Evolutionary conservation across 495 filamentous ascomycete species (phyloP).

Genomic region (Neurospora africana): DNA sequence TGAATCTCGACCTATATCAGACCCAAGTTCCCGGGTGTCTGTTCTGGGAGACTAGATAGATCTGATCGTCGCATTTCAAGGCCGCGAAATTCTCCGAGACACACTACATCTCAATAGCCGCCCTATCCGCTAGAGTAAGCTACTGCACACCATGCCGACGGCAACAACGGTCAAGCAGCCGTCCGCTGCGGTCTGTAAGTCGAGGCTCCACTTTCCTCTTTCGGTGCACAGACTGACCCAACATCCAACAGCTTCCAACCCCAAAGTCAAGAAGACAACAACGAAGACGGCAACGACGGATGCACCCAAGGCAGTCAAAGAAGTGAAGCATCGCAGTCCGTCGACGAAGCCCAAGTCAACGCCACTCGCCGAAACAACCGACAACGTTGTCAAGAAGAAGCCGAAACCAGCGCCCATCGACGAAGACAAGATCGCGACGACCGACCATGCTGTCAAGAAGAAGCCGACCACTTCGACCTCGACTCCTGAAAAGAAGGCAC

Average conservation of each 20-base stretch:
- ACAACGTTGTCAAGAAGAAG: background rate
- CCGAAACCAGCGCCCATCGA: background rate
- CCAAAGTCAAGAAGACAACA: background rate
- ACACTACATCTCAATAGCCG: background rate
- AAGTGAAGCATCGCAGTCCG: background rate
- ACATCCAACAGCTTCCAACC: background rate
- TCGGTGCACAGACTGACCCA: background rate
- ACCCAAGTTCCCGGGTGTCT: background rate
- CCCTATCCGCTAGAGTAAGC: background rate
- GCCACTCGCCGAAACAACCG: background rate
- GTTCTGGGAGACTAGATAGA: background rate
- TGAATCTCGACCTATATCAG: background rate
- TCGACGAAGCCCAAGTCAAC: conserved; percentile 1
- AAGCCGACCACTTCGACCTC: background rate
- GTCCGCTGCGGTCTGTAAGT: background rate
- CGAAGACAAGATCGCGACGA: background rate
- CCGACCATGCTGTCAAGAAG: background rate
- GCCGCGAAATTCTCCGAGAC: background rate
- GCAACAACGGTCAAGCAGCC: background rate
- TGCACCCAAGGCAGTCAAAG: background rate
- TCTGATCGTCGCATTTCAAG: background rate
- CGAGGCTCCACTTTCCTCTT: background rate
- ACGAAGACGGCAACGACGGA: background rate
- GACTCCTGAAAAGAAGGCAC: background rate
- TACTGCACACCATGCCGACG: background rate